Conservation (phyloP, 805 yeast genomes). For the Ogataea degrootiae region DNA sequence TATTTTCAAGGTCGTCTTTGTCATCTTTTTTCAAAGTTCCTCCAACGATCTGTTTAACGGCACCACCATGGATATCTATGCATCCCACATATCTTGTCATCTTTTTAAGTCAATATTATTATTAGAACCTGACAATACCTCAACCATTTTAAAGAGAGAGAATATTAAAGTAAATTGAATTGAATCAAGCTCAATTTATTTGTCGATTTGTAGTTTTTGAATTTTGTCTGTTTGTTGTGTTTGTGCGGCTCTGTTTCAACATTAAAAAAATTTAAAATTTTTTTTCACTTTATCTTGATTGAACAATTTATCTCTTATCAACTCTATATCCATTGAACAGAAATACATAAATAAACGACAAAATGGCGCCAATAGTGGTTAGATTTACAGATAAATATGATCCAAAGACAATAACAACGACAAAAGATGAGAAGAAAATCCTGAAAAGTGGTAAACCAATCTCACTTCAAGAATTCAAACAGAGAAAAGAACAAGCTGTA, state of each 20-base stretch:
- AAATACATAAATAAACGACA: neutral
- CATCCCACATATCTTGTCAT: slow-evolving; percentile 94
- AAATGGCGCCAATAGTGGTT: slow-evolving; percentile 42
- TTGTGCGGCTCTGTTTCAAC: neutral
- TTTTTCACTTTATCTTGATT: neutral
- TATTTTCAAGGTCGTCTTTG: slow-evolving; percentile 33
- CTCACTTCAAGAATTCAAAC: slow-evolving; percentile 36
- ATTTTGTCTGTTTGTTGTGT: neutral
- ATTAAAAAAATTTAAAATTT: neutral
- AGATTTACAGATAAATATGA: slow-evolving; percentile 36
- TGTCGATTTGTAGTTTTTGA: too few species aligned
- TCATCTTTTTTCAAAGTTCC: slow-evolving; percentile 70
- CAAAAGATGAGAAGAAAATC: slow-evolving; percentile 47
- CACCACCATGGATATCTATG: slow-evolving; percentile 91
- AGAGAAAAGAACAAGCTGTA: slow-evolving; percentile 32
- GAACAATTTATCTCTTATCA: neutral
- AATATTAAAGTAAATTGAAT: too few species aligned
- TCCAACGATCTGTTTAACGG: slow-evolving; percentile 96
- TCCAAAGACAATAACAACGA: slow-evolving; percentile 25
- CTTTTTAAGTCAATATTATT: neutral
- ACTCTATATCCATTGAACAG: too few species aligned
- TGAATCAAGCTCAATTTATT: too few species aligned
- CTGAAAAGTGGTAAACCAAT: slow-evolving; percentile 61
- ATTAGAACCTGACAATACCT: neutral
- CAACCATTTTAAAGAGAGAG: too few species aligned